Percentiles rank a stretch among this genome's conserved stretches.
phyloP scores from a whole-genome alignment of 139 green algal species.

The Trebouxia sp. region DNA sequence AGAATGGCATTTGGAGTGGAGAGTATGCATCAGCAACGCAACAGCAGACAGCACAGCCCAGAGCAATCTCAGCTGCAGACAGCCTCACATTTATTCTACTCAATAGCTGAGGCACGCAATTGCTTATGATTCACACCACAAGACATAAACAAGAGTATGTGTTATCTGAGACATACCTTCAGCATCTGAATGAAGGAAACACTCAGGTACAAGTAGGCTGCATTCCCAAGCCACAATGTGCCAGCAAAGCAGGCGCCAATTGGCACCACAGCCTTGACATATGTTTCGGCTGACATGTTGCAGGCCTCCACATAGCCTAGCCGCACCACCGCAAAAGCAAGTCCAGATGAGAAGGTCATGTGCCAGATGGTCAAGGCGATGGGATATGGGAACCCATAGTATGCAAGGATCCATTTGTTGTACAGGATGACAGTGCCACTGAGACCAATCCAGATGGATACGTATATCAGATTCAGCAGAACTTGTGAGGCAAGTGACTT shows the following conservation, averaged over 20 bases:
- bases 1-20: too few species aligned
- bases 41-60: too few species aligned
- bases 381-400: constrained; percentile 49
- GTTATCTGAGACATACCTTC: constrained; percentile 43
- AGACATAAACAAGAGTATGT: too few species aligned
- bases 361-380: constrained; percentile 59
- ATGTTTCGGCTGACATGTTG: constrained; percentile 38
- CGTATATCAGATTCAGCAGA: constrained; percentile 29
- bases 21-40: too few species aligned
- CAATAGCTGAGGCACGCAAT: too few species aligned
- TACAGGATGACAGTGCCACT: constrained; percentile 58
- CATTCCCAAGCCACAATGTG: constrained; percentile 65
- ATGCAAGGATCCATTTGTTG: constrained; percentile 75
- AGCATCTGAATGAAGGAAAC: constrained; percentile 63
- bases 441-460: constrained; percentile 39
- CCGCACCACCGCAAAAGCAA: constrained; percentile 42
- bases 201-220: constrained; percentile 54
- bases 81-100: too few species aligned
- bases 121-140: too few species aligned
- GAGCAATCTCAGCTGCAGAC: too few species aligned
- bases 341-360: constrained; percentile 47
- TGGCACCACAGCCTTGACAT: constrained; percentile 39
- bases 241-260: constrained; percentile 51
- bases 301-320: constrained; percentile 40
- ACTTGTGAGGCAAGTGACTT: constrained; percentile 27